Evolutionary conservation across 2,329 filamentous ascomycete genomes (phyloP).

Genomic region (Chaetomium sp.): DNA sequence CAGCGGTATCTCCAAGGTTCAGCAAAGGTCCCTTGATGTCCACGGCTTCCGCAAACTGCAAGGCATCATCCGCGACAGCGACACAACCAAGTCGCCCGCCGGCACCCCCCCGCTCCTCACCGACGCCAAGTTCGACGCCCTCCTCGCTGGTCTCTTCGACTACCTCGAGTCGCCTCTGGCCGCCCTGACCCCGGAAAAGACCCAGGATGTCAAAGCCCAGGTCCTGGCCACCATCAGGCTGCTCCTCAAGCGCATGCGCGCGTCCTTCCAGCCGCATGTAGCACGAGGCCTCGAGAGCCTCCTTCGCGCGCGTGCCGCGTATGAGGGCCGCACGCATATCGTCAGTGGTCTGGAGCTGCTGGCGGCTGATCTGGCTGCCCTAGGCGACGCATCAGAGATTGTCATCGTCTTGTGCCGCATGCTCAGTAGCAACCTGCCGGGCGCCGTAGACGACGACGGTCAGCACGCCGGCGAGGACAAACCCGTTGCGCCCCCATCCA

Average conservation of each 20-base stretch:
- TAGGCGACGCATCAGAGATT: slow-evolving; percentile 58
- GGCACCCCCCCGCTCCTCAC: slow-evolving; percentile 39
- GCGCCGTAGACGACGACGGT: background rate
- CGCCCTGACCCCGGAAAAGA: slow-evolving; percentile 55
- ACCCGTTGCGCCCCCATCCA: background rate
- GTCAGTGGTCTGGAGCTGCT: slow-evolving; percentile 68
- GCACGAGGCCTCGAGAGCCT: slow-evolving; percentile 61
- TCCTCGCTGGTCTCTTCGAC: slow-evolving; percentile 62
- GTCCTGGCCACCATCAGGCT: slow-evolving; percentile 67
- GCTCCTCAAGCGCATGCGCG: slow-evolving; percentile 61
- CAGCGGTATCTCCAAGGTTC: slow-evolving; percentile 68
- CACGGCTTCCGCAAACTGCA: slow-evolving; percentile 76
- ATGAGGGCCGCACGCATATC: slow-evolving; percentile 65
- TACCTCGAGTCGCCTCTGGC: slow-evolving; percentile 60
- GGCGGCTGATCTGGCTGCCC: slow-evolving; percentile 62
- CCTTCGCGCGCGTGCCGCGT: slow-evolving; percentile 56
- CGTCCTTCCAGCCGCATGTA: slow-evolving; percentile 61
- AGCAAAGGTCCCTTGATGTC: slow-evolving; percentile 65
- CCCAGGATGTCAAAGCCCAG: slow-evolving; percentile 67
- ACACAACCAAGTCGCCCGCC: slow-evolving; percentile 33
- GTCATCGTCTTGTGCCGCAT: slow-evolving; percentile 46
- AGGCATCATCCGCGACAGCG: slow-evolving; percentile 62
- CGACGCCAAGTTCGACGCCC: slow-evolving; percentile 61
- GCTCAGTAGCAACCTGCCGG: slow-evolving; percentile 40
- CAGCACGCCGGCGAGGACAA: too few species aligned